Evolutionary conservation across 768 basidiomycete genomes (phyloP), one percentile per base, ranked within the genome.

Genomic region (Tulasnella calospora): DNA sequence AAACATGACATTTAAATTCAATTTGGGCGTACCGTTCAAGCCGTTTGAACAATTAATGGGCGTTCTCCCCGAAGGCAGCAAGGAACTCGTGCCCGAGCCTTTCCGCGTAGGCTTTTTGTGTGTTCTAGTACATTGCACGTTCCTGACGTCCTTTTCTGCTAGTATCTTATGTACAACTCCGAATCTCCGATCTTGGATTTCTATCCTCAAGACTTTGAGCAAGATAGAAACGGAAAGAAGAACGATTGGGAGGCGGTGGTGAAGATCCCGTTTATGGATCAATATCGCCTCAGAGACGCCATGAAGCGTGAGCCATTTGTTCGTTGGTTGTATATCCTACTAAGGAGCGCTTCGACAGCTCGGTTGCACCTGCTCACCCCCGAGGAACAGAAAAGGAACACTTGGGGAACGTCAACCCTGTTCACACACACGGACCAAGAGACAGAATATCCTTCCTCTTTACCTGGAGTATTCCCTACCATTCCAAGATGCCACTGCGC

Each of bases 21-120:
- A 93, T 8, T 87, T 98, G 21, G 98, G 96, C 5, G 89, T 85
- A 79, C 98, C 98, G 0, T 99, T 99, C 87, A 89, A 85, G 78
- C 97, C 98, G 0, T 99, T 91, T 82, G 92, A 99, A 83, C 98
- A 99, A 83, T 87, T 99, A 55, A 99, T 99, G 98, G 97, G 98
- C 79, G 98, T 99, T 30, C 85, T 99, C 41, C 98, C 98, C 0
- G 90, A 89, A 10, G 96, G 96, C 1, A 97, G 95, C 84, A 92
- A 88, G 84, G 93, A 94, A 36, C 92, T 93, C 78, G 91, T 99
- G 75, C 98, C 98, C 0, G 44, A 83, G n/a, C 93, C 95, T 0
- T 99, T 92, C 84, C 88, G 89, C 86, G 95, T 96, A 81, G 88
- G 10, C 17, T 83, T n/a, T 33, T 72, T 44, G 36, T 35, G 80